phyloP scores from a whole-genome alignment of 192 early-diverging fungal genomes.

The Gryganskiella cystojenkinii region DNA sequence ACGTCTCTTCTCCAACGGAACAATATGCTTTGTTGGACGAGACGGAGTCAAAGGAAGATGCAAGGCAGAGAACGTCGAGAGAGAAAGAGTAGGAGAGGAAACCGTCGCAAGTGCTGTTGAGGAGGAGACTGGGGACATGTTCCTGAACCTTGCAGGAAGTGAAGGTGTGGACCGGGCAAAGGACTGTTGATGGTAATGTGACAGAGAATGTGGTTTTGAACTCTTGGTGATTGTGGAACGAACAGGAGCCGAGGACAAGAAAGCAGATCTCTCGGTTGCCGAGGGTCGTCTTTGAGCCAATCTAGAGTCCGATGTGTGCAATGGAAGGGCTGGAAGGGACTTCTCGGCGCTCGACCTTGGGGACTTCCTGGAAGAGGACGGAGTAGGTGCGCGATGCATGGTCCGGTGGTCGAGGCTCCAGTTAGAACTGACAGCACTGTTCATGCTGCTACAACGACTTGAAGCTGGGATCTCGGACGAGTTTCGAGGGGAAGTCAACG shows the following conservation, averaged over 20 bases:
- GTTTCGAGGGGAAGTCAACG: too few species aligned
- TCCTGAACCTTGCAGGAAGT: background rate
- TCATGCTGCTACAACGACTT: slow-evolving; percentile 28
- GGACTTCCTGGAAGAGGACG: background rate
- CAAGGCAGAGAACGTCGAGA: background rate
- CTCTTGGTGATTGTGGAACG: slow-evolving; percentile 16
- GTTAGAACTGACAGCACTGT: slow-evolving; percentile 8
- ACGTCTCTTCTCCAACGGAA: slow-evolving; percentile 10
- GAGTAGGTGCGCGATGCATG: slow-evolving; percentile 9
- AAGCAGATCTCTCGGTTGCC: slow-evolving; percentile 17
- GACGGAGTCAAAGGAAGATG: background rate
- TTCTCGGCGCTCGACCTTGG: background rate
- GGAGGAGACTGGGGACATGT: slow-evolving; percentile 9
- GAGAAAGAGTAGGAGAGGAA: background rate
- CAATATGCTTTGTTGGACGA: background rate
- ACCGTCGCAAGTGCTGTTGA: background rate
- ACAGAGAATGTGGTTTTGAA: background rate
- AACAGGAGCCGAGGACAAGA: slow-evolving; percentile 32
- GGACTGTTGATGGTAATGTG: background rate
- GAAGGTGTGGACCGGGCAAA: too few species aligned
- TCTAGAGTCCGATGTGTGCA: background rate
- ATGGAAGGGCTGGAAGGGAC: background rate
- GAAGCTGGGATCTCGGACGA: background rate
- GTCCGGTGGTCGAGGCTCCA: slow-evolving; percentile 33
- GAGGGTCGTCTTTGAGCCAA: background rate